phyloP scores from a whole-genome alignment of 2,329 filamentous ascomycete species.

The Phyllosticta citribraziliensis region DNA sequence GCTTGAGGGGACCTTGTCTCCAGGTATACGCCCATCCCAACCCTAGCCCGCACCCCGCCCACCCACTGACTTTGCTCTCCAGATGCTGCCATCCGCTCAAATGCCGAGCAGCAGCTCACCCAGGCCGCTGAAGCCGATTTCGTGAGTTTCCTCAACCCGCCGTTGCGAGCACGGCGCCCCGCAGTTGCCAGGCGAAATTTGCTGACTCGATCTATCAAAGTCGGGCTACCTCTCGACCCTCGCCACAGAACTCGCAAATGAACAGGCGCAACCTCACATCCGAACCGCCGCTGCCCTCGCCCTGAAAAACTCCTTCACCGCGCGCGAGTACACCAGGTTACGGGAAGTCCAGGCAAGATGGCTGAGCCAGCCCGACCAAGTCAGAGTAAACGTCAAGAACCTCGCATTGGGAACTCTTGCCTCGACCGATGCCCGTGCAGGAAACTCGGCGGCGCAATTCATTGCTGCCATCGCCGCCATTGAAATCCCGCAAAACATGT shows the following conservation, averaged over 20 bases:
- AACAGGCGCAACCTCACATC: slow-evolving; percentile 70
- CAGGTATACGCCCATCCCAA: slow-evolving; percentile 53
- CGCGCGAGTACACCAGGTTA: slow-evolving; percentile 78
- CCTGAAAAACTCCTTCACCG: slow-evolving; percentile 95
- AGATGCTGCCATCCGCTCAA: slow-evolving; percentile 86
- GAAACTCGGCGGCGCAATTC: slow-evolving; percentile 85
- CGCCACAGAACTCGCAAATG: slow-evolving; percentile 89
- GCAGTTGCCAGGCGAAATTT: slow-evolving; percentile 2
- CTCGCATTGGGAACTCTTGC: slow-evolving; percentile 79
- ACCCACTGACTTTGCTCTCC: slow-evolving; percentile 27
- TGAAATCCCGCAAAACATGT: slow-evolving; percentile 86
- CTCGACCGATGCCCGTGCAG: slow-evolving; percentile 71
- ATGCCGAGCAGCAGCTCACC: slow-evolving; percentile 86
- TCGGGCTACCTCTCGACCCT: slow-evolving; percentile 87
- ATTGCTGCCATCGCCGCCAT: slow-evolving; percentile 91
- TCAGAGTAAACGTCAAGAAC: slow-evolving; percentile 81
- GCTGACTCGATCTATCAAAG: slow-evolving; percentile 38
- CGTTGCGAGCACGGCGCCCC: slow-evolving; percentile 19
- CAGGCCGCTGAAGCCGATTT: slow-evolving; percentile 94
- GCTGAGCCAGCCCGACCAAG: slow-evolving; percentile 72
- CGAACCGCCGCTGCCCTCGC: slow-evolving; percentile 92
- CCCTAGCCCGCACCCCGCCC: slow-evolving; percentile 15
- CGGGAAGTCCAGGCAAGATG: slow-evolving; percentile 90
- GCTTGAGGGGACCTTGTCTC: slow-evolving; percentile 90
- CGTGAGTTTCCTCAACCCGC: slow-evolving; percentile 48